A percentile compares a stretch with the other conserved stretches of the same genome.
phyloP scores from a whole-genome alignment of 1,284 basidiomycete species.

The Golubevia sp. region DNA sequence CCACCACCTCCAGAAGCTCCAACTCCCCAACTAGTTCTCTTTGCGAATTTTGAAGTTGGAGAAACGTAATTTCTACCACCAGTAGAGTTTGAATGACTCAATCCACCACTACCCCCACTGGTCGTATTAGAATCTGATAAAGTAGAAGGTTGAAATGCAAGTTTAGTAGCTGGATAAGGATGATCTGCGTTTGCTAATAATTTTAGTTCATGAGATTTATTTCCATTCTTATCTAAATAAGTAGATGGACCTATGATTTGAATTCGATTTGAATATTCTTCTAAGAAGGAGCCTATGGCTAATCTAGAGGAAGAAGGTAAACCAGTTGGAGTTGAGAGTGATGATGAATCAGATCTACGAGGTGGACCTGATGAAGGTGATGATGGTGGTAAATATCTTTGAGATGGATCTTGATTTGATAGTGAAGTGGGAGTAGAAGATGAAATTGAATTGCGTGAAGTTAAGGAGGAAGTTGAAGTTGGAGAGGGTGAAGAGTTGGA shows the following conservation, averaged over 20 bases:
- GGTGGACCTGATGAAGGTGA: slow-evolving; percentile 31
- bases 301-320: slow-evolving; percentile 39
- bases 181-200: slow-evolving; percentile 53
- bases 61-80: slow-evolving; percentile 33
- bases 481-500: slow-evolving; percentile 32
- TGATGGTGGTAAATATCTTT: slow-evolving; percentile 23
- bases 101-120: background rate
- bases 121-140: slow-evolving; percentile 16
- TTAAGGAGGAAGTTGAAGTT: slow-evolving; percentile 20
- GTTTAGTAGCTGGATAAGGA: slow-evolving; percentile 57
- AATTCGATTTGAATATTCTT: slow-evolving; percentile 55
- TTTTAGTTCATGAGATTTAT: slow-evolving; percentile 24
- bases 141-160: slow-evolving; percentile 53
- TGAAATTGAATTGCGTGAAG: slow-evolving; percentile 1
- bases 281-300: slow-evolving; percentile 54
- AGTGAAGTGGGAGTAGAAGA: slow-evolving; percentile 10
- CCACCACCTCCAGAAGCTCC: too few relatives aligned
- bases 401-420: slow-evolving; percentile 12
- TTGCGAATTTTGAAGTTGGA: slow-evolving; percentile 31
- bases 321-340: slow-evolving; percentile 13
- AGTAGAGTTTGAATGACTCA: slow-evolving; percentile 10
- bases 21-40: slow-evolving; percentile 39
- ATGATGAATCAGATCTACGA: slow-evolving; percentile 12
- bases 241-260: slow-evolving; percentile 36
- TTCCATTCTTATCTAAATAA: slow-evolving; percentile 1